phyloP scores from a whole-genome alignment of 2,329 filamentous ascomycete species.

The Parastagonospora avenae region DNA sequence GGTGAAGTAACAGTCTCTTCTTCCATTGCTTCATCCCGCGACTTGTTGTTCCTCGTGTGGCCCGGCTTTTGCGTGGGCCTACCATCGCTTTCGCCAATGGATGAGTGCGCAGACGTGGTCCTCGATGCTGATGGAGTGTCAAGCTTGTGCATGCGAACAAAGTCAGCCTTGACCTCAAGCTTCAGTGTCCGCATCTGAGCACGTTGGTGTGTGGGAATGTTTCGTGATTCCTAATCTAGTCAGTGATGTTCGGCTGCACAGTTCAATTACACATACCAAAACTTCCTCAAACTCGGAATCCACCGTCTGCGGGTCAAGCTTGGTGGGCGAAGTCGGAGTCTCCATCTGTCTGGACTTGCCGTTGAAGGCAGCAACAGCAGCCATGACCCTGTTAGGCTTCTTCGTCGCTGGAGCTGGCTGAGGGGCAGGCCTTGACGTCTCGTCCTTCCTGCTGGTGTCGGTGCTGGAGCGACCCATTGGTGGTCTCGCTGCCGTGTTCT shows the following conservation, averaged over 20 bases:
- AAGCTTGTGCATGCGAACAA: slow-evolving; percentile 86
- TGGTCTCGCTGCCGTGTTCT: slow-evolving; percentile 21
- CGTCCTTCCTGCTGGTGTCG: slow-evolving; percentile 29
- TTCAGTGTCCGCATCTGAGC: slow-evolving; percentile 93
- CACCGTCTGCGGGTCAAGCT: slow-evolving; percentile 59
- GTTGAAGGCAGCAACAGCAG: slow-evolving; percentile 67
- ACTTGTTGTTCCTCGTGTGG: slow-evolving; percentile 47
- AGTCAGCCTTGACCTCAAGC: slow-evolving; percentile 90
- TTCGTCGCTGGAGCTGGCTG: slow-evolving; percentile 31
- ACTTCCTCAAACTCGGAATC: slow-evolving; percentile 68
- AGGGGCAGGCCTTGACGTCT: slow-evolving; percentile 16
- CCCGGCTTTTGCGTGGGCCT: slow-evolving; percentile 43
- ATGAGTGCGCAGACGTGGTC: slow-evolving; percentile 52
- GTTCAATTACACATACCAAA: slow-evolving; percentile 59
- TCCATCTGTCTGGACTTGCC: slow-evolving; percentile 55
- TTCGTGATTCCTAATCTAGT: slow-evolving; percentile 74
- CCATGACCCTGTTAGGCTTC: slow-evolving; percentile 62
- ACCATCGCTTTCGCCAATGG: slow-evolving; percentile 41
- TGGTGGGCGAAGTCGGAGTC: slow-evolving; percentile 35
- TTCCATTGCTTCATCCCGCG: slow-evolving; percentile 33
- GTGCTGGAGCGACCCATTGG: slow-evolving; percentile 35
- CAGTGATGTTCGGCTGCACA: slow-evolving; percentile 25
- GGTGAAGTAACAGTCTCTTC: slow-evolving; percentile 21
- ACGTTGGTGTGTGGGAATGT: slow-evolving; percentile 91
- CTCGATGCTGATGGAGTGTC: slow-evolving; percentile 56